These are phyloP conservation scores for Crithidia sp. DNA, from an alignment of 208 protist species.

Conservation along the genomic window DNA sequence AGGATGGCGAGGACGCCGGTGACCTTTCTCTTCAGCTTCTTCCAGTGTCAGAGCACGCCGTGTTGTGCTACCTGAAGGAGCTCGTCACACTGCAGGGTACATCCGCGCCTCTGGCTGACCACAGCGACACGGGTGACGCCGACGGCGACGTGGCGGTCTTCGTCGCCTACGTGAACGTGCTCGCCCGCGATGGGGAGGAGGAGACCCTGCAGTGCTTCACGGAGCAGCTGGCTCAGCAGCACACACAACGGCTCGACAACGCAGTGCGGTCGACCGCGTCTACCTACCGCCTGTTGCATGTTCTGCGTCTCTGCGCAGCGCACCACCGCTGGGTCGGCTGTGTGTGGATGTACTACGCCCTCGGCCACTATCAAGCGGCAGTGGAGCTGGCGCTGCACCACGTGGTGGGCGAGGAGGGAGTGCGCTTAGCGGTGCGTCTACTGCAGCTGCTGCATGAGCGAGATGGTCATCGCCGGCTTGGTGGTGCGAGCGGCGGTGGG, in stretches of 20 bases:
- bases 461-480: slow-evolving; percentile 2
- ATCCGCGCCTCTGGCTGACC: no score
- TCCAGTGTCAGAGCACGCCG: slow-evolving; percentile 11
- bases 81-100: slow-evolving; percentile 1
- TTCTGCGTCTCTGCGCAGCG: slow-evolving; percentile 16
- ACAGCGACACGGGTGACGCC: no score
- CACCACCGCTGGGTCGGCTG: slow-evolving; percentile 25
- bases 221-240: slow-evolving; percentile 13
- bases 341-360: slow-evolving; percentile 41
- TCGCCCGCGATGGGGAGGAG: slow-evolving; percentile 17
- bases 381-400: slow-evolving; percentile 12
- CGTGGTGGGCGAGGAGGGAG: slow-evolving; percentile 11
- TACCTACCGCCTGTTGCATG: slow-evolving; percentile 8
- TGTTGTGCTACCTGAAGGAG: slow-evolving; percentile 12
- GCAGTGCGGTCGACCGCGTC: not conserved
- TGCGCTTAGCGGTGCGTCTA: slow-evolving; percentile 28
- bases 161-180: slow-evolving; percentile 15
- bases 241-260: not conserved
- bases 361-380: slow-evolving; percentile 34
- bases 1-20: not conserved
- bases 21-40: not conserved
- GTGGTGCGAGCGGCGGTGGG: not conserved
- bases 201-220: slow-evolving; percentile 7
- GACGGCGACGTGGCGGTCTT: slow-evolving; percentile 1
- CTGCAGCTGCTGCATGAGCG: slow-evolving; percentile 24